Percentiles rank a stretch among this genome's conserved stretches.
Conservation (phyloP, 352 stramenopile genomes). For the Phytophthora sp. region DNA sequence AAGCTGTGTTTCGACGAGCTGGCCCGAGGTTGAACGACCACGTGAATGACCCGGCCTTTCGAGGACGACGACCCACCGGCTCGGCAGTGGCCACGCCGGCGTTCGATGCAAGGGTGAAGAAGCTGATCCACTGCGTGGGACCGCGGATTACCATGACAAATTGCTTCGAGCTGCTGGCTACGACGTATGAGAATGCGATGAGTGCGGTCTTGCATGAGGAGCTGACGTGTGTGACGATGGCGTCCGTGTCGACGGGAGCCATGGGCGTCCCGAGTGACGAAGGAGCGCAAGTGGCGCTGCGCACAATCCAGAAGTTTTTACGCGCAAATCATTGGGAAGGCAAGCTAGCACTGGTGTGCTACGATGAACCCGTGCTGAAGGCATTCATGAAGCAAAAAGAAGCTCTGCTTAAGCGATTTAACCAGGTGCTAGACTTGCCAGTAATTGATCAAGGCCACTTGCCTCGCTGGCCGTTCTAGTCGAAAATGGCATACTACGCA, state of each 20-base stretch:
- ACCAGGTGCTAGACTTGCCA: slow-evolving; percentile 29
- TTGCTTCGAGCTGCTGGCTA: slow-evolving; percentile 43
- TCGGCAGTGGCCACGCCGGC: slow-evolving; percentile 52
- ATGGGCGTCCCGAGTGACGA: slow-evolving; percentile 38
- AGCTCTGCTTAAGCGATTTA: slow-evolving; percentile 40
- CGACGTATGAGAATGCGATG: slow-evolving; percentile 54
- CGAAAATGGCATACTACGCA: too few species aligned
- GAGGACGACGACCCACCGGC: slow-evolving; percentile 29
- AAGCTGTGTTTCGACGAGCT: slow-evolving; percentile 52
- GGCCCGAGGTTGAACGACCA: slow-evolving; percentile 34
- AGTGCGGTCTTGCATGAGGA: slow-evolving; percentile 43
- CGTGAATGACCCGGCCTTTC: slow-evolving; percentile 44
- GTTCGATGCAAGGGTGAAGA: slow-evolving; percentile 49
- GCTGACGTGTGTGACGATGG: slow-evolving; percentile 51
- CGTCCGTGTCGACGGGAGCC: slow-evolving; percentile 68
- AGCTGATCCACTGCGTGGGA: slow-evolving; percentile 66
- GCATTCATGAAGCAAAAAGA: slow-evolving; percentile 37
- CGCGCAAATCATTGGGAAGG: slow-evolving; percentile 53
- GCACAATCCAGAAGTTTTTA: slow-evolving; percentile 53
- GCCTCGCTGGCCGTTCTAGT: slow-evolving; percentile 10
- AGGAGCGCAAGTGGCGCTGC: slow-evolving; percentile 39
- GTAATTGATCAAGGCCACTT: background rate
- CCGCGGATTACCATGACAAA: slow-evolving; percentile 40
- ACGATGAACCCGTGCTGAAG: slow-evolving; percentile 42
- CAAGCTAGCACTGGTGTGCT: slow-evolving; percentile 47